Evolutionary conservation across 305 asterid genomes (phyloP).

Genomic region (Solanum aculeatissimum): DNA sequence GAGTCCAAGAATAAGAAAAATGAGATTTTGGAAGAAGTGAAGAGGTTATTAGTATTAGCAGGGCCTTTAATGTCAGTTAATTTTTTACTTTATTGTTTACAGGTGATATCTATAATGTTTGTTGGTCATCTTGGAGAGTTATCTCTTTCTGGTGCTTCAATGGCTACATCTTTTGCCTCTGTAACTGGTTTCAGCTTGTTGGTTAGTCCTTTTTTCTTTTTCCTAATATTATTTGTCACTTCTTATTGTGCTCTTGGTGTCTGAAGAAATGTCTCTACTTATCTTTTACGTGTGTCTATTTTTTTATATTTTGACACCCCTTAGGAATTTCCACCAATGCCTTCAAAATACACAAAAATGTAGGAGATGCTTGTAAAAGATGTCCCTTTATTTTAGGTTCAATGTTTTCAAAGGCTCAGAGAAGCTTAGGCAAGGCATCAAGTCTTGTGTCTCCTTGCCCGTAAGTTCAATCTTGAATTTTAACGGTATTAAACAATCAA

Average conservation of each 20-base stretch:
- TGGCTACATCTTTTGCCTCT: slow-evolving; percentile 61
- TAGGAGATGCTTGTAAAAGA: neutral
- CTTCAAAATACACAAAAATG: neutral
- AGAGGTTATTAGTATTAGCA: slow-evolving; percentile 28
- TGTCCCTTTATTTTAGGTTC: neutral
- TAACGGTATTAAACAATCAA: too few species aligned
- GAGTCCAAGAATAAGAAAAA: slow-evolving; percentile 1
- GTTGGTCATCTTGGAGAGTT: slow-evolving; percentile 57
- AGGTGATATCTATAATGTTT: slow-evolving; percentile 51
- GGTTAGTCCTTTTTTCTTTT: slow-evolving; percentile 9
- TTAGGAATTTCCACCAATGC: too few species aligned
- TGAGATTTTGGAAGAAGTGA: slow-evolving; percentile 27
- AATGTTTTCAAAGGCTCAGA: neutral
- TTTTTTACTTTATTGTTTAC: slow-evolving; percentile 28
- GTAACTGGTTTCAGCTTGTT: slow-evolving; percentile 48
- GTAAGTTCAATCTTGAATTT: neutral
- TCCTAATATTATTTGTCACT: neutral
- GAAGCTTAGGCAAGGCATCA: neutral
- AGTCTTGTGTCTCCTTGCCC: neutral
- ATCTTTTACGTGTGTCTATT: too few species aligned
- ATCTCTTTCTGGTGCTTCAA: slow-evolving; percentile 56
- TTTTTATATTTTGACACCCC: too few species aligned
- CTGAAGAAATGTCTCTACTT: neutral
- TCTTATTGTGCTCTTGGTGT: neutral
- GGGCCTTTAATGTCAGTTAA: slow-evolving; percentile 49